Base-by-base conservation (phyloP, 2,329 filamentous ascomycete species). In the Penicillium sp. region DNA sequence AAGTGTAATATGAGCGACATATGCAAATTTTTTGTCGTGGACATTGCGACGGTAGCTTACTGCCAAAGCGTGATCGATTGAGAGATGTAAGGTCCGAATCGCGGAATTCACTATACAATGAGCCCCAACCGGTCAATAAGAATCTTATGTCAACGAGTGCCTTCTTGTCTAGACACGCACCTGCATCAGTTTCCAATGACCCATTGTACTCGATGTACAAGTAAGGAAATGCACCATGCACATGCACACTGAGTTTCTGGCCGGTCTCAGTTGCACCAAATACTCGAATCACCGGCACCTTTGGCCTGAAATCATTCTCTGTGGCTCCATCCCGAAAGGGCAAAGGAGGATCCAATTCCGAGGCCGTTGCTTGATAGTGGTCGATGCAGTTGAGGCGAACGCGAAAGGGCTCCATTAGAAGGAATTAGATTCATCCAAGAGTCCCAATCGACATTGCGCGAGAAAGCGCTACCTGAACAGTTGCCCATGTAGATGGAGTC, bases 301-400 rank as follows among this genome's bases (percentile, higher is more conserved):
- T 85, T 8, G 87, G 84, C 32, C 81, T 79, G 50, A 81, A 83
- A 53, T 76, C 73, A 50, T 79, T 71, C 60, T 83, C 78, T 18
- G 77, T 80, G 41, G 74, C 75, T 26, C 74, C 79, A 55, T 82
- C 73, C 65, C 82, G 80, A 57, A 81, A 82, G 52, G 85, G 82
- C 55, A 96, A 77, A 53, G 82, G 78, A 54, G 90, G 89, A 69
- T 97, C 90, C 66, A 93, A 85, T 57, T 79, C 78, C 43, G 89
- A 87, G 13, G 90, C 86, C 9, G 76, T 76, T 36, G 84, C 81
- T 72, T 95, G 90, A 68, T 97, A 98, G 68, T 93, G 85, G 71
- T 98, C 93, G 73, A 98, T 85, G 74, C 89, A 95, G 68, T 98
- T 96, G 64, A 98, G 76, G 60, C 90, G 86, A 66, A 98, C 83